These are phyloP conservation scores for Paxillus rubicundulus DNA, from an alignment of 768 basidiomycete genomes.

Conservation along the genomic window DNA sequence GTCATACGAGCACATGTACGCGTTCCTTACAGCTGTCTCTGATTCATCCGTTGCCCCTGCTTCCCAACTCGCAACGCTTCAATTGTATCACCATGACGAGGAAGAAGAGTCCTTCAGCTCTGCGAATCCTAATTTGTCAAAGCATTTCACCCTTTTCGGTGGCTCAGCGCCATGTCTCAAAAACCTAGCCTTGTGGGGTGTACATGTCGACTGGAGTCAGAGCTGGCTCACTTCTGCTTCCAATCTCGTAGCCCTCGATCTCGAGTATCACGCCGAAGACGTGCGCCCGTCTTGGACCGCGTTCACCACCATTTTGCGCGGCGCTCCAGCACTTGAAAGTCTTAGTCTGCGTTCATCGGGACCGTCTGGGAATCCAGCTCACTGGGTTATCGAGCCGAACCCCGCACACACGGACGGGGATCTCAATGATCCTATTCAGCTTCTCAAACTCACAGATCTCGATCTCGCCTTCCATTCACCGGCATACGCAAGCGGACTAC, in stretches of 20 bases:
- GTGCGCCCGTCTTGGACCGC: constrained; percentile 58
- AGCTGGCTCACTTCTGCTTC: constrained; percentile 29
- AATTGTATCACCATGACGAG: constrained; percentile 58
- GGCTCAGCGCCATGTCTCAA: constrained; percentile 51
- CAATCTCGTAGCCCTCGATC: constrained; percentile 47
- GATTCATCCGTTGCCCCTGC: constrained; percentile 41
- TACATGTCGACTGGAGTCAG: constrained; percentile 65
- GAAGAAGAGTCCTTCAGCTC: constrained; percentile 31
- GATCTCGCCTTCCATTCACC: constrained; percentile 52
- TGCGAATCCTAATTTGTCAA: constrained; percentile 25
- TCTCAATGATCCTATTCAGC: constrained; percentile 30
- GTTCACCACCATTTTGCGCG: constrained; percentile 50
- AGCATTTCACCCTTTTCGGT: constrained; percentile 49
- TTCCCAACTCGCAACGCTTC: constrained; percentile 51
- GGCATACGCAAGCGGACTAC: constrained; percentile 35
- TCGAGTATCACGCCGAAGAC: constrained; percentile 61
- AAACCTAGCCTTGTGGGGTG: constrained; percentile 57
- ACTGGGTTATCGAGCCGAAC: constrained; percentile 31
- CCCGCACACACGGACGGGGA: constrained; percentile 19
- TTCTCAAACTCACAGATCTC: constrained; percentile 31
- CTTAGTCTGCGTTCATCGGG: constrained; percentile 59
- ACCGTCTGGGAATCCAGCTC: constrained; percentile 41
- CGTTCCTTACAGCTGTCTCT: constrained; percentile 43
- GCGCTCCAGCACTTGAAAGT: constrained; percentile 51
- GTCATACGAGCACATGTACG: constrained; percentile 46